Conservation (phyloP, 306 rosid genomes). For the Medicago lupulina region DNA sequence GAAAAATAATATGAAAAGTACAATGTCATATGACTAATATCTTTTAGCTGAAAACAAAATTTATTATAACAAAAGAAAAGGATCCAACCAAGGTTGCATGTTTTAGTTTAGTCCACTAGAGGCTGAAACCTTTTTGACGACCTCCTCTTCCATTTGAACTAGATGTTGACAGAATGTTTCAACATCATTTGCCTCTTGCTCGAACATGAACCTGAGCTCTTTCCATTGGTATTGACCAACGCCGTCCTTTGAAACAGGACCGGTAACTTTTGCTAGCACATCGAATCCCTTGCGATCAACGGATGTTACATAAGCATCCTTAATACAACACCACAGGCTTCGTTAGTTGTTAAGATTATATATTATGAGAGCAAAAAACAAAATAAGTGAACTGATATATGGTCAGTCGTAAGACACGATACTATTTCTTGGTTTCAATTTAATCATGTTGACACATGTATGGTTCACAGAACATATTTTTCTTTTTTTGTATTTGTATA, state of each 20-base stretch:
- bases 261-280: slow-evolving; percentile 64
- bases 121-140: slow-evolving; percentile 63
- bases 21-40: background rate
- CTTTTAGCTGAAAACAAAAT: background rate
- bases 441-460: slow-evolving; percentile 12
- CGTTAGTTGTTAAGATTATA: slow-evolving; percentile 31
- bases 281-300: slow-evolving; percentile 84
- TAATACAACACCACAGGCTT: slow-evolving; percentile 32
- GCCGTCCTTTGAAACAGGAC: slow-evolving; percentile 58
- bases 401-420: slow-evolving; percentile 22
- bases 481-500: background rate
- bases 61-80: background rate
- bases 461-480: background rate
- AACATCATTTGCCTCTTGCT: slow-evolving; percentile 63
- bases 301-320: slow-evolving; percentile 78
- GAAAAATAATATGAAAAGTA: background rate
- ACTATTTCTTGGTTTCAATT: slow-evolving; percentile 6
- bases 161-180: slow-evolving; percentile 76
- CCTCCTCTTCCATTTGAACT: slow-evolving; percentile 86
- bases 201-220: slow-evolving; percentile 67
- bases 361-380: slow-evolving; percentile 10
- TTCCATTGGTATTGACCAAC: slow-evolving; percentile 67
- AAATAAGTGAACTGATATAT: background rate
- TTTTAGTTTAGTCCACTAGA: slow-evolving; percentile 65
- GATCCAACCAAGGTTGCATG: slow-evolving; percentile 5